A percentile compares a stretch with the other conserved stretches of the same genome.
phyloP scores from a whole-genome alignment of 305 asterid genomes.

The Fraxinus nigra region DNA sequence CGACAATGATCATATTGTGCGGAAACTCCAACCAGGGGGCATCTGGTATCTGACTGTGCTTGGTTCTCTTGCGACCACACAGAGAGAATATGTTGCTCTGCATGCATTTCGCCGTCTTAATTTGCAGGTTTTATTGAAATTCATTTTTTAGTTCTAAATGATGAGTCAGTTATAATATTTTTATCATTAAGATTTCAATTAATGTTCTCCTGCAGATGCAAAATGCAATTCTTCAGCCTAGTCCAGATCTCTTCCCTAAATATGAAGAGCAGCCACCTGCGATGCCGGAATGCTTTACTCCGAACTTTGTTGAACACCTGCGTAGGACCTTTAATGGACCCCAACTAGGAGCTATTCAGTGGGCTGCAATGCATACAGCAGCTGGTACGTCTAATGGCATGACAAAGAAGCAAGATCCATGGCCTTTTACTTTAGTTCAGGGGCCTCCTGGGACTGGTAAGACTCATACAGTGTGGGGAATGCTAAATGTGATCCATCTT shows the following conservation, averaged over 20 bases:
- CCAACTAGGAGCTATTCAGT: constrained; percentile 90
- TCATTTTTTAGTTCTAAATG: constrained; percentile 3
- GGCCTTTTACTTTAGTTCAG: constrained; percentile 98
- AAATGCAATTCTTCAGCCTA: constrained; percentile 98
- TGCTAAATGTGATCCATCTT: constrained; percentile 97
- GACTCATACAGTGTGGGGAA: constrained; percentile 99
- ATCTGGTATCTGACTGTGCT: constrained; percentile 83
- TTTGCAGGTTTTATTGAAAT: constrained; percentile 53
- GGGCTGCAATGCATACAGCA: constrained; percentile 99
- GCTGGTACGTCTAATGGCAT: constrained; percentile 85
- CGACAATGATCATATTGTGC: constrained; percentile 77
- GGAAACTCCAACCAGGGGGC: constrained; percentile 86
- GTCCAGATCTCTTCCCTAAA: constrained; percentile 89
- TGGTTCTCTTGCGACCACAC: constrained; percentile 96
- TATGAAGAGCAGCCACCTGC: constrained; percentile 97
- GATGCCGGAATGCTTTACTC: constrained; percentile 99
- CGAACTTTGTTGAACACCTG: constrained; percentile 76
- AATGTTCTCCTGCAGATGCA: constrained; percentile 70
- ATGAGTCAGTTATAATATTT: background rate
- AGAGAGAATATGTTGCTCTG: constrained; percentile 87
- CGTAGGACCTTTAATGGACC: constrained; percentile 86
- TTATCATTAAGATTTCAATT: constrained; percentile 12
- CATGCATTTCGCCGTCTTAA: constrained; percentile 98
- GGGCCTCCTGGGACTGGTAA: constrained; percentile 99
- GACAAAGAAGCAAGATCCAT: constrained; percentile 90